phyloP scores from a whole-genome alignment of 1,139 yeast species.

The Geotrichum siamense region DNA sequence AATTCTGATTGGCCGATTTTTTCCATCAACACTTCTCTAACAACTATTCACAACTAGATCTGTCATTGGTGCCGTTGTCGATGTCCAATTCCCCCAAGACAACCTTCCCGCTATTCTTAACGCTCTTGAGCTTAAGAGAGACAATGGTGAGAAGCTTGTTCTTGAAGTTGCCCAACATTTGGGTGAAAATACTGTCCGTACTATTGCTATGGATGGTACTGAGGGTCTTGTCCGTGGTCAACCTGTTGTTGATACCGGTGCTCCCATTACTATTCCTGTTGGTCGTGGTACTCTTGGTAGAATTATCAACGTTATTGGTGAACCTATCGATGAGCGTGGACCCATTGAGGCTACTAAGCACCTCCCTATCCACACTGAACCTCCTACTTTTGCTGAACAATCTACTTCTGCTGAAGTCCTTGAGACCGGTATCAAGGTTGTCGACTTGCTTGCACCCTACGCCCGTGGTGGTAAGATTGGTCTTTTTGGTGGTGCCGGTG shows the following conservation, averaged over 20 bases:
- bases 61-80: conserved; percentile 99
- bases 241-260: conserved; percentile 85
- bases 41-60: no score
- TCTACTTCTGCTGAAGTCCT: conserved; percentile 96
- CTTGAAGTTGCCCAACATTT: conserved; percentile 99
- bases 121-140: conserved; percentile 79
- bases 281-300: conserved; percentile 99
- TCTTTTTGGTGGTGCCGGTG: conserved; percentile 99
- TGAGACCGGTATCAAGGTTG: conserved; percentile 99
- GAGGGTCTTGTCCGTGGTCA: conserved; percentile 99
- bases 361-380: conserved; percentile 98
- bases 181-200: conserved; percentile 99
- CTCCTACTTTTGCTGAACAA: conserved; percentile 93
- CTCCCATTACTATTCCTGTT: conserved; percentile 98
- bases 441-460: conserved; percentile 97
- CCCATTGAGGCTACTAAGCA: conserved; percentile 87
- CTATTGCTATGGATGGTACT: conserved; percentile 99
- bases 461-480: conserved; percentile 99
- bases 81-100: conserved; percentile 97
- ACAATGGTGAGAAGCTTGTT: conserved; percentile 63
- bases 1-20: neutral
- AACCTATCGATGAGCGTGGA: conserved; percentile 99
- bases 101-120: conserved; percentile 94
- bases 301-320: conserved; percentile 97
- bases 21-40: no score